Conservation (phyloP, 192 early-diverging fungal species). For the Polychytrium aggregatum region DNA sequence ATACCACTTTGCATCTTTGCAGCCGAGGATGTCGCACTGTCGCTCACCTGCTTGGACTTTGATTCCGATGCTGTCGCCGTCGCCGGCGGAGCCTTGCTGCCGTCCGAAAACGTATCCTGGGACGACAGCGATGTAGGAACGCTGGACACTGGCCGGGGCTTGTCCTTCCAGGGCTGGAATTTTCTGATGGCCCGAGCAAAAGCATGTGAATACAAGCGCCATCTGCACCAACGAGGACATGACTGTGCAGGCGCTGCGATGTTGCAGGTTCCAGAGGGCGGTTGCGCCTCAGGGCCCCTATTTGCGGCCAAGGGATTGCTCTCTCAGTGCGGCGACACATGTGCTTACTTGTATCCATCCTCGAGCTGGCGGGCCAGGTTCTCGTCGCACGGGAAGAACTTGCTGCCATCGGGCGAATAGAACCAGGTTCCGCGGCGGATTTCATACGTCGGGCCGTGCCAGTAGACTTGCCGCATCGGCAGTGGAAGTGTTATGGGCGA, state of each 20-base stretch:
- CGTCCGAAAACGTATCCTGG: no score
- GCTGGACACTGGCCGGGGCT: neutral
- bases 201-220: no score
- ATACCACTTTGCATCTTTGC: no score
- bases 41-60: no score
- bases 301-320: neutral
- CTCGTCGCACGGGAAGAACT: constrained; percentile 71
- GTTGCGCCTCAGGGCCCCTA: neutral
- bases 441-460: constrained; percentile 72
- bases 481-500: no score
- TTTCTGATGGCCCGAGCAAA: constrained; percentile 21
- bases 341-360: constrained; percentile 51
- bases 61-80: constrained; percentile 1
- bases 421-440: constrained; percentile 80
- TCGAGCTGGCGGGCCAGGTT: constrained; percentile 71
- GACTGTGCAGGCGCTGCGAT: neutral
- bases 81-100: constrained; percentile 1
- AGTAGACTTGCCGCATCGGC: no score
- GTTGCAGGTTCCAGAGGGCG: no score
- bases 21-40: no score
- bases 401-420: constrained; percentile 44
- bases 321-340: neutral
- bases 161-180: constrained; percentile 44
- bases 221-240: neutral
- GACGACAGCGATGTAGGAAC: constrained; percentile 7